A percentile compares a stretch with the other conserved stretches of the same genome.
phyloP scores from a whole-genome alignment of 2,329 filamentous ascomycete species.

The Clathrospora elynae region DNA sequence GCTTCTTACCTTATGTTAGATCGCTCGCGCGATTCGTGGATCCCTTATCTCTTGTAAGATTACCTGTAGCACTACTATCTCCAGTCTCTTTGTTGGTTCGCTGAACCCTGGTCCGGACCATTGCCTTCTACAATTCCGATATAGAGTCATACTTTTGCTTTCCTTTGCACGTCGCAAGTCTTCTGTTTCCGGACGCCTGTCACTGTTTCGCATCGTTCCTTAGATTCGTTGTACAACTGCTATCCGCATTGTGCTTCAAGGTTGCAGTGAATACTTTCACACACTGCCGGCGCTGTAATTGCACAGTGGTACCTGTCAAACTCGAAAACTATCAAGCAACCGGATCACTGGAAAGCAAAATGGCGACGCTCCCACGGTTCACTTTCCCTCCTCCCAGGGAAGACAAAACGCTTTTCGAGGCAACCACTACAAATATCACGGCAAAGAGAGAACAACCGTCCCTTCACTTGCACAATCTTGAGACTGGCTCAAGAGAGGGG shows the following conservation, averaged over 20 bases:
- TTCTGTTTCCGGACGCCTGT: slow-evolving; percentile 8
- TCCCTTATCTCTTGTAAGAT: slow-evolving; percentile 21
- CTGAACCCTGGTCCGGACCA: slow-evolving; percentile 10
- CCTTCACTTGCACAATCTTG: slow-evolving; percentile 20
- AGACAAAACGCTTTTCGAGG: slow-evolving; percentile 1
- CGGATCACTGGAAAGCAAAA: slow-evolving; percentile 7
- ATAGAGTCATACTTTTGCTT: slow-evolving; percentile 1
- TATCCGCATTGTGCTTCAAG: slow-evolving; percentile 25
- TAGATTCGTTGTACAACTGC: slow-evolving; percentile 14
- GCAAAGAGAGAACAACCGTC: slow-evolving; percentile 17
- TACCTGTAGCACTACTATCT: slow-evolving; percentile 23
- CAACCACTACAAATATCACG: neutral
- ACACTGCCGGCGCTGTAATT: slow-evolving; percentile 12
- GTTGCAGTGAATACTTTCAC: slow-evolving; percentile 15
- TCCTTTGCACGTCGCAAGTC: slow-evolving; percentile 1
- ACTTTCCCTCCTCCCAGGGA: slow-evolving; percentile 10
- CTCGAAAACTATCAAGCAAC: slow-evolving; percentile 14
- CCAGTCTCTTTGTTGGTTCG: slow-evolving; percentile 12
- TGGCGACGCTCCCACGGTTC: slow-evolving; percentile 19
- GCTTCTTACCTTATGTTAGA: slow-evolving; percentile 15
- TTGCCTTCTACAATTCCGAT: slow-evolving; percentile 1
- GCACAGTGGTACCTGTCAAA: slow-evolving; percentile 15
- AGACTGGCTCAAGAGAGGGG: slow-evolving; percentile 8
- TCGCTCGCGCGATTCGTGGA: slow-evolving; percentile 14
- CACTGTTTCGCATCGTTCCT: slow-evolving; percentile 16